phyloP scores from a whole-genome alignment of 805 yeast genomes.

The Jamesozyma spencerorum region DNA sequence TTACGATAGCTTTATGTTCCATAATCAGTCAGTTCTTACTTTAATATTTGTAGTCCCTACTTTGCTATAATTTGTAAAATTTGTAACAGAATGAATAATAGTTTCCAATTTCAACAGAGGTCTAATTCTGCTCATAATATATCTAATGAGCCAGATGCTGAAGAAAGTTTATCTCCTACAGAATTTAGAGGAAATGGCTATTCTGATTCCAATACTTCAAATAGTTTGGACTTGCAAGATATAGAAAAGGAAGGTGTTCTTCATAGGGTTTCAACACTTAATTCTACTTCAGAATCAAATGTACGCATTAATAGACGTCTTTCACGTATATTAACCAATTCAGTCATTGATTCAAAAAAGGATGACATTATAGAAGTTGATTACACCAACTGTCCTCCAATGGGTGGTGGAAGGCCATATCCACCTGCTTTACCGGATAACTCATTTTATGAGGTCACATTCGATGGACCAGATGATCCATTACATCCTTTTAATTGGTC shows the following conservation, averaged over 20 bases:
- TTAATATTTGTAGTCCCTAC: too few species aligned
- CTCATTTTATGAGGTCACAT: constrained; percentile 56
- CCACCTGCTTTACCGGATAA: constrained; percentile 54
- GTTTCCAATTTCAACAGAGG: background rate
- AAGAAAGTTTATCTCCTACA: background rate
- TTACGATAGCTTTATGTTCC: too few species aligned
- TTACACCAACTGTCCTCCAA: constrained; percentile 31
- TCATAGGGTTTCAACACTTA: constrained; percentile 3
- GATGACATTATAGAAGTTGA: constrained; percentile 2
- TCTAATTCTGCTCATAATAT: background rate
- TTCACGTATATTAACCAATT: constrained; percentile 6
- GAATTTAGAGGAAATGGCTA: background rate
- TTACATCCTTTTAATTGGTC: constrained; percentile 54
- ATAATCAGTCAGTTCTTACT: too few species aligned
- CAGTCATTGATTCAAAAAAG: constrained; percentile 3
- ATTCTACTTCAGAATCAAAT: constrained; percentile 6
- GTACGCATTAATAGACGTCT: constrained; percentile 5
- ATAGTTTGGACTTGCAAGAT: background rate
- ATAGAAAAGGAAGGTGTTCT: background rate
- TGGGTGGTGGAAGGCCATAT: constrained; percentile 60
- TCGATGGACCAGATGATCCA: constrained; percentile 41
- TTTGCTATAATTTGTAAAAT: too few species aligned
- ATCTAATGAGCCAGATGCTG: background rate
- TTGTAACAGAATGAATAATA: background rate
- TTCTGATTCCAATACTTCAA: background rate